Percentiles rank a stretch among this genome's conserved stretches.
Conservation (phyloP, 768 basidiomycete species). For the Agaricus bisporus region DNA sequence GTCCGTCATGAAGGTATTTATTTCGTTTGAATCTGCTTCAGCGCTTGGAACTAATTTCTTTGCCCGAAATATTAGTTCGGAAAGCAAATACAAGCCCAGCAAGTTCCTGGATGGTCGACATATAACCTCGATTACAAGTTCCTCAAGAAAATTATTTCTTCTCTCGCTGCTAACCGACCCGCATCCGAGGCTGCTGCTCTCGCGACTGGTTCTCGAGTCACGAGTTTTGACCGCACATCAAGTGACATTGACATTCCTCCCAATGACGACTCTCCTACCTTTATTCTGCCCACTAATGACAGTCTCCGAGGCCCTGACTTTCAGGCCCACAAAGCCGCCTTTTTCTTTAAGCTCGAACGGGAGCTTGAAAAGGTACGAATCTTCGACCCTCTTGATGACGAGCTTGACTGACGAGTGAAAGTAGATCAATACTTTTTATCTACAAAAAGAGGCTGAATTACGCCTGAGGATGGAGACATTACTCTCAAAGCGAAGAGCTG, state of each 20-base stretch:
- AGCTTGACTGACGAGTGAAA: slow-evolving; percentile 7
- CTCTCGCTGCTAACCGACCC: slow-evolving; percentile 82
- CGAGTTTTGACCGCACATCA: slow-evolving; percentile 17
- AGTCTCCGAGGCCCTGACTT: slow-evolving; percentile 78
- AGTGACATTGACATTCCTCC: slow-evolving; percentile 33
- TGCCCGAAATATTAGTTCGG: slow-evolving; percentile 69
- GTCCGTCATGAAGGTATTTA: slow-evolving; percentile 28
- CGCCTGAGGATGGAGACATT: slow-evolving; percentile 88
- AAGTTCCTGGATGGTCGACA: slow-evolving; percentile 93
- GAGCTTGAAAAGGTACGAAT: slow-evolving; percentile 87
- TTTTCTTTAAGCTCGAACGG: slow-evolving; percentile 97
- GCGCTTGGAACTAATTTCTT: slow-evolving; percentile 7
- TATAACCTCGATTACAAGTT: slow-evolving; percentile 99
- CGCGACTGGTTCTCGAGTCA: slow-evolving; percentile 69
- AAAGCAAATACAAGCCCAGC: slow-evolving; percentile 93
- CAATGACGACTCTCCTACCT: slow-evolving; percentile 33
- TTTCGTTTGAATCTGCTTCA: slow-evolving; percentile 1
- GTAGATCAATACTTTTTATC: slow-evolving; percentile 96
- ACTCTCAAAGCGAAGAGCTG: slow-evolving; percentile 86
- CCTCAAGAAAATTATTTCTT: slow-evolving; percentile 97
- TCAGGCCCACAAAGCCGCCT: slow-evolving; percentile 92
- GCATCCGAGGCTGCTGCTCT: slow-evolving; percentile 87
- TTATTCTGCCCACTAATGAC: slow-evolving; percentile 62
- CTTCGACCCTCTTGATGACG: slow-evolving; percentile 4
- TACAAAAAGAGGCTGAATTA: slow-evolving; percentile 95